These are phyloP conservation scores for Russula ochroleuca DNA, from an alignment of 768 basidiomycete genomes.

Conservation along the genomic window DNA sequence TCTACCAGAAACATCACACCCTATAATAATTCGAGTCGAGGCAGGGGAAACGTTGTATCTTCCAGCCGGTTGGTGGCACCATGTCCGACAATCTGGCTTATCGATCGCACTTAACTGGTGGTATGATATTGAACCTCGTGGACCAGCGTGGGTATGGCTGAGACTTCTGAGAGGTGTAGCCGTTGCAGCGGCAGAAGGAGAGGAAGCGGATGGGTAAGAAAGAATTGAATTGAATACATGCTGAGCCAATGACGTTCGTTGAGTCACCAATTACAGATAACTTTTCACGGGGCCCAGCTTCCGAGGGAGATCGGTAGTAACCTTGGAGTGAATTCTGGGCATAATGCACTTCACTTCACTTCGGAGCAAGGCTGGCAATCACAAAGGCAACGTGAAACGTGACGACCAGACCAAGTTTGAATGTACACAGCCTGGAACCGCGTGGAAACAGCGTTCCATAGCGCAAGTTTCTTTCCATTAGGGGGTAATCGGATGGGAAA, in stretches of 20 bases:
- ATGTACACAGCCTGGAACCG: slow-evolving; percentile 10
- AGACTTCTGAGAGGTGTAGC: slow-evolving; percentile 48
- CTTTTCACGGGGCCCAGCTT: not conserved
- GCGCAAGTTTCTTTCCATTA: not conserved
- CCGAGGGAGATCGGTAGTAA: not conserved
- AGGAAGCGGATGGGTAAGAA: slow-evolving; percentile 15
- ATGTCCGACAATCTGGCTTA: slow-evolving; percentile 66
- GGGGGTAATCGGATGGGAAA: not conserved
- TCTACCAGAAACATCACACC: slow-evolving; percentile 52
- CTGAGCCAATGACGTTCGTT: not conserved
- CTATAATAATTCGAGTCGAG: slow-evolving; percentile 59
- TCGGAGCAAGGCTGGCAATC: not conserved
- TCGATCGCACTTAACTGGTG: slow-evolving; percentile 84
- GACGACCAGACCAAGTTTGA: slow-evolving; percentile 2
- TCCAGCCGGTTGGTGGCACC: slow-evolving; percentile 94
- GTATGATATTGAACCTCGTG: slow-evolving; percentile 77
- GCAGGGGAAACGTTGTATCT: slow-evolving; percentile 83
- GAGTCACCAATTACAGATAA: not conserved
- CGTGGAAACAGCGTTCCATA: slow-evolving; percentile 18
- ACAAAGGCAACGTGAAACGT: slow-evolving; percentile 6
- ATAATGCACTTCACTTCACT: not conserved
- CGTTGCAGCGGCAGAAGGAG: slow-evolving; percentile 5
- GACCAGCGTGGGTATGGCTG: slow-evolving; percentile 65
- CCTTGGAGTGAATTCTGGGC: not conserved
- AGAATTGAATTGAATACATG: not conserved